A percentile compares a stretch with the other conserved stretches of the same genome.
These are phyloP conservation scores for Carallia brachiata DNA, from an alignment of 345 rosid genomes.

Conservation along the genomic window DNA sequence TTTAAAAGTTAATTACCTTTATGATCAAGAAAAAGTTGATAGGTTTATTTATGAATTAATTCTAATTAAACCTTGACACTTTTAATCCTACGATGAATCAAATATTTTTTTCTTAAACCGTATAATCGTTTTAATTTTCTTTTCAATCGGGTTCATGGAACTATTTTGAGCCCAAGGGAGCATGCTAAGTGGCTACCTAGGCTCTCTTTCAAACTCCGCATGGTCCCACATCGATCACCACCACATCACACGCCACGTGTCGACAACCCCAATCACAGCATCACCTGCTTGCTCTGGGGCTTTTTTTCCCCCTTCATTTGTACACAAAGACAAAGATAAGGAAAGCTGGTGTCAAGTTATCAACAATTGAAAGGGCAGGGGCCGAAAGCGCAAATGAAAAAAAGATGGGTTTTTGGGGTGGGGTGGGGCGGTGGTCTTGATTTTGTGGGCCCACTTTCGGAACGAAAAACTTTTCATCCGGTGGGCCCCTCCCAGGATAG, in stretches of 20 bases:
- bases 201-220: not conserved
- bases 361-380: not conserved
- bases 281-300: not conserved
- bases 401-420: not conserved
- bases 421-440: not conserved
- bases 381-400: not conserved
- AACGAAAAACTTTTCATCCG: not conserved
- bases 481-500: constrained; percentile 11
- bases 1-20: no score
- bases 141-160: constrained; percentile 5
- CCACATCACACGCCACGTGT: constrained; percentile 14
- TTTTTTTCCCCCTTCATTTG: not conserved
- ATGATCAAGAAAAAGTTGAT: no score
- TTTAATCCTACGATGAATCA: no score
- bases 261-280: constrained; percentile 15
- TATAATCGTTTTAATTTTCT: not conserved
- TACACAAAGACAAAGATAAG: not conserved
- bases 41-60: no score
- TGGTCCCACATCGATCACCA: constrained; percentile 16
- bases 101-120: no score
- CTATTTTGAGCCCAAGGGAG: not conserved
- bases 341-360: not conserved
- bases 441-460: constrained; percentile 11
- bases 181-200: not conserved
- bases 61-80: no score